Base-by-base conservation (phyloP, 2,329 filamentous ascomycete genomes). In the Sarocladium brachiariae region DNA sequence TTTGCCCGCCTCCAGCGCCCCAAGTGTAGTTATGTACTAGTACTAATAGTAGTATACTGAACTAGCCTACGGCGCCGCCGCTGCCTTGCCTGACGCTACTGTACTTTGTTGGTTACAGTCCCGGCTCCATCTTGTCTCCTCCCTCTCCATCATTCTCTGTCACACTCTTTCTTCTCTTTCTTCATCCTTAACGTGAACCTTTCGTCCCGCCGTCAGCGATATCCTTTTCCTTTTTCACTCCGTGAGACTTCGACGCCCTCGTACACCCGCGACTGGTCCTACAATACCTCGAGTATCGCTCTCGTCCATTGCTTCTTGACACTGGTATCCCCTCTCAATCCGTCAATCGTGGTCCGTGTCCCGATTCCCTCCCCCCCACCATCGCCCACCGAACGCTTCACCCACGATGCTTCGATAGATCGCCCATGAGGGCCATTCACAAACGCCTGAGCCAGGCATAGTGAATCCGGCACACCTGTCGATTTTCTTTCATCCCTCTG, bases 321-420 rank as follows among this genome's bases (percentile, higher is more conserved):
- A 19, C 25, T 47, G 25, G 21, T n/a, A n/a, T 9, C 34, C 37
- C 39, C 39, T 43, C 21, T 43, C 21, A 23, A 4, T 10, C 8
- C 21, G n/a, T 7, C 39, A 24, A 6, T 9, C n/a, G n/a, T n/a
- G n/a, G n/a, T 31, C 43, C 16, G 10, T 25, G 14, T 47, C 9
- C 27, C 25, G 43, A 47, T 33, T 21, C 21, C 30, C n/a, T n/a
- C n/a, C 21, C 43, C 43, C 43, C 43, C 43, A 47, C 43, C 16
- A 47, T 47, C 43, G 27, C 43, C 43, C 27, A 47, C 43, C 25
- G 16, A 47, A 31, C 24, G 27, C n/a, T 9, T 47, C 43, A 24
- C 43, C 27, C 43, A 47, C 27, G 43, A 47, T 47, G 43, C 43
- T 47, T 24, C 43, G 27, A 47, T 47, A 47, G 33, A 47, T 47